Conservation (phyloP, 176 grass and related monocot species). For the Puccinellia tenuiflora region DNA sequence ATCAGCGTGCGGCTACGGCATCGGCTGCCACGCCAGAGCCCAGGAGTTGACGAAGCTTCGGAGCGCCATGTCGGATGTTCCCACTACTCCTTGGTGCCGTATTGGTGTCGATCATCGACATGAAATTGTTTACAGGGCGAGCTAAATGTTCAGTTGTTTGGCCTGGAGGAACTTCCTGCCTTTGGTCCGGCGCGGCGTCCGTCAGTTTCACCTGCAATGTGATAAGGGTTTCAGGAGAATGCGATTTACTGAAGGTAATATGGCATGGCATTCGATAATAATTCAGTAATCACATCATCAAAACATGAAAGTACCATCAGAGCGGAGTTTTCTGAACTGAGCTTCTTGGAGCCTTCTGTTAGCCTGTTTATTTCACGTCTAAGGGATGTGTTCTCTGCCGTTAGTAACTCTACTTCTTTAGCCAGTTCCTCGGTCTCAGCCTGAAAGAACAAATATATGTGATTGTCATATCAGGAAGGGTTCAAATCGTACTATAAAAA, state of each 20-base stretch:
- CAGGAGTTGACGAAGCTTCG: slow-evolving; percentile 54
- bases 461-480: background rate
- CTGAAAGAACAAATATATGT: slow-evolving; percentile 24
- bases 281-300: background rate
- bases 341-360: slow-evolving; percentile 45
- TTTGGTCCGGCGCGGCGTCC: background rate
- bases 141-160: background rate
- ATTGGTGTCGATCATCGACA: slow-evolving; percentile 42
- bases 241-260: background rate
- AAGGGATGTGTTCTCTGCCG: slow-evolving; percentile 53
- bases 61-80: slow-evolving; percentile 15
- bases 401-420: slow-evolving; percentile 50
- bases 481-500: background rate
- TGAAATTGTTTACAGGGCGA: slow-evolving; percentile 39
- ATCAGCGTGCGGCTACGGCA: slow-evolving; percentile 42
- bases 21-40: slow-evolving; percentile 33
- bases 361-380: slow-evolving; percentile 63
- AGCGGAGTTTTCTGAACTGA: slow-evolving; percentile 60
- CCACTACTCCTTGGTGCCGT: slow-evolving; percentile 2
- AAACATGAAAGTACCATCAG: slow-evolving; percentile 40
- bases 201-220: slow-evolving; percentile 30
- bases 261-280: background rate
- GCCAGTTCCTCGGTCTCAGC: slow-evolving; percentile 68
- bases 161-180: background rate
- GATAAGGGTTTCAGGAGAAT: background rate